phyloP scores from a whole-genome alignment of 805 yeast genomes.

The Yamadazyma takamatsuzukensis region DNA sequence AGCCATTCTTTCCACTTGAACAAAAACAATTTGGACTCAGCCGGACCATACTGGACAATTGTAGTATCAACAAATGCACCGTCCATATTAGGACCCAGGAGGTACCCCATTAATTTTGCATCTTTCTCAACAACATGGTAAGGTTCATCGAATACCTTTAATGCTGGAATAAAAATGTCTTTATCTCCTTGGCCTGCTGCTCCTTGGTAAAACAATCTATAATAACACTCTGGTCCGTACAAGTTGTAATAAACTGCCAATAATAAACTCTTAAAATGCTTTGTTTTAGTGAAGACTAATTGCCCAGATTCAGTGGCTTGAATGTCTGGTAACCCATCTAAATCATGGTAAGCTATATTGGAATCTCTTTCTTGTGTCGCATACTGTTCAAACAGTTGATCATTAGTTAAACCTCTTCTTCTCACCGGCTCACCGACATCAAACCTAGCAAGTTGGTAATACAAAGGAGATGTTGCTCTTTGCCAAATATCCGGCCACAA shows the following conservation, averaged over 20 bases:
- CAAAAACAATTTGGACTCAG: slow-evolving; percentile 6
- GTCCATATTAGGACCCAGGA: slow-evolving; percentile 9
- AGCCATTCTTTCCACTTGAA: slow-evolving; percentile 27
- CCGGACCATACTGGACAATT: slow-evolving; percentile 30
- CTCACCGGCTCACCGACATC: slow-evolving; percentile 25
- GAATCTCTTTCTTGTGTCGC: slow-evolving; percentile 11
- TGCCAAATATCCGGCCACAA: slow-evolving; percentile 39
- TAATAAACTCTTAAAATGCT: slow-evolving; percentile 27
- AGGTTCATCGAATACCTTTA: slow-evolving; percentile 31
- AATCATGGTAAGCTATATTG: slow-evolving; percentile 27
- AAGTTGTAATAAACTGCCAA: slow-evolving; percentile 33
- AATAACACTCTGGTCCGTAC: slow-evolving; percentile 25
- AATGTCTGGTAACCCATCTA: slow-evolving; percentile 26
- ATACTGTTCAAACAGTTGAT: slow-evolving; percentile 20
- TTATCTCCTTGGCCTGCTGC: slow-evolving; percentile 32
- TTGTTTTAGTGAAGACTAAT: slow-evolving; percentile 30
- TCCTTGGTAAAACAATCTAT: slow-evolving; percentile 33
- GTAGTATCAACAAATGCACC: slow-evolving; percentile 23
- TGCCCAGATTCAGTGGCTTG: slow-evolving; percentile 34
- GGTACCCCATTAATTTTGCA: slow-evolving; percentile 12
- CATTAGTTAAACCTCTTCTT: slow-evolving; percentile 27
- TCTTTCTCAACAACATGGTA: slow-evolving; percentile 22
- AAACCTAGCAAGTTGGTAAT: slow-evolving; percentile 29
- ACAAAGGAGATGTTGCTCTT: slow-evolving; percentile 28
- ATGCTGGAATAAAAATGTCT: slow-evolving; percentile 36